Base-by-base conservation (phyloP, 352 stramenopile species). In the Globisporangium cederbergense region DNA sequence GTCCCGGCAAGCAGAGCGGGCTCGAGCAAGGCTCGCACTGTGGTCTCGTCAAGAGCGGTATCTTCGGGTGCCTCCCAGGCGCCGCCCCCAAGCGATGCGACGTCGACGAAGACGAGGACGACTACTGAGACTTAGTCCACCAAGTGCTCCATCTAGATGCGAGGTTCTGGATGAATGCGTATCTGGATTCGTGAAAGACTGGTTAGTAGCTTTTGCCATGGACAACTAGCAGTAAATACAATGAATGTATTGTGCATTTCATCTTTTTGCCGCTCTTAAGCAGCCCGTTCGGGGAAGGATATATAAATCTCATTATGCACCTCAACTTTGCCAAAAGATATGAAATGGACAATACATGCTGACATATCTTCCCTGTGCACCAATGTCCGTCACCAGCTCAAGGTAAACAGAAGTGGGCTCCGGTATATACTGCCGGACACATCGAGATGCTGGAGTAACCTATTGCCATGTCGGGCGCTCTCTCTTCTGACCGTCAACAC, bases 41-140 rank as follows among this genome's bases (percentile, higher is more conserved):
- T 28, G 59, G 47, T 7, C 20, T 58, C 4, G 47, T 65, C 34
- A 57, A 51, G 46, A 58, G 32, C 16, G 47, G 59, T 4, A 20
- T 65, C 45, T 58, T 42, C 28, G 59, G 59, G 10, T 65, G 59
- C 25, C 42, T 54, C 28, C 43, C 43, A 45, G 42, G 57, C 43
- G 22, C 57, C 14, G 57, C 6, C 7, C 25, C 57, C 34, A 43
- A 43, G 18, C 22, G 32, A 11, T 62, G 57, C 57, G 28, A 55
- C 57, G 42, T 55, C 25, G 9, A 62, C 9, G 43, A 62, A 8
- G 28, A 55, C 55, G 47, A 20, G 25, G 13, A 18, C 22, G 20
- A 9, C 25, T 3, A 22, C 11, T 53, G 38, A 42, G 28, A 42
- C 14, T 57, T n/a, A 16, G 4, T 28, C 30, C 30, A 25, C 13